Evolutionary conservation across 2,329 filamentous ascomycete species (phyloP).

Genomic region (Aspergillus sp.): DNA sequence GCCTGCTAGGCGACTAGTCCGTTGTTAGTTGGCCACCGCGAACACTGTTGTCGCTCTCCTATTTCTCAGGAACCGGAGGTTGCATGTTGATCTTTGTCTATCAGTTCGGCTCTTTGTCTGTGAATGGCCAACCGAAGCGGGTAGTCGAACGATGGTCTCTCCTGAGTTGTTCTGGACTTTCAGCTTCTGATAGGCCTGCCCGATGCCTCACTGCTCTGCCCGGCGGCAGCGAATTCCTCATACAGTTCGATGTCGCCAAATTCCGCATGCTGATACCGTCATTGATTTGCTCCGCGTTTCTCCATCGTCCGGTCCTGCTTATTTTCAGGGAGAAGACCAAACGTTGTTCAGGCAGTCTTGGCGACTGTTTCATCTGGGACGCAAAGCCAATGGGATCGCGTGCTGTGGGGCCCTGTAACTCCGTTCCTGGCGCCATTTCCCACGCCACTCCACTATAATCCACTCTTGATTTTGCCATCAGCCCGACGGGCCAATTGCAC

Average conservation of each 20-base stretch:
- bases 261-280: background rate
- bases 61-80: slow-evolving; percentile 3
- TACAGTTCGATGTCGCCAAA: background rate
- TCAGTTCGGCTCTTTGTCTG: slow-evolving; percentile 5
- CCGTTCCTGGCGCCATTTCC: slow-evolving; percentile 21
- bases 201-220: too few species aligned
- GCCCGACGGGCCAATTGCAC: slow-evolving; percentile 13
- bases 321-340: slow-evolving; percentile 11
- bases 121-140: background rate
- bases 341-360: slow-evolving; percentile 19
- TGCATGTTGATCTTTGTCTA: slow-evolving; percentile 14
- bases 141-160: background rate
- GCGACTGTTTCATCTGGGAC: slow-evolving; percentile 18
- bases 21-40: slow-evolving; percentile 7
- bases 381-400: slow-evolving; percentile 7
- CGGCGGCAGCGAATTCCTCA: too few species aligned
- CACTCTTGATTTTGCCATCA: slow-evolving; percentile 7
- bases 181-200: background rate
- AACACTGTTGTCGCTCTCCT: slow-evolving; percentile 8
- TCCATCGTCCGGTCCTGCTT: background rate
- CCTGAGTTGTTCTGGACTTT: background rate
- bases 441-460: slow-evolving; percentile 10
- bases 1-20: slow-evolving; percentile 11
- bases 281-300: background rate
- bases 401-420: background rate